phyloP scores from a whole-genome alignment of 306 rosid genomes.

The Aeschynomene evenia region DNA sequence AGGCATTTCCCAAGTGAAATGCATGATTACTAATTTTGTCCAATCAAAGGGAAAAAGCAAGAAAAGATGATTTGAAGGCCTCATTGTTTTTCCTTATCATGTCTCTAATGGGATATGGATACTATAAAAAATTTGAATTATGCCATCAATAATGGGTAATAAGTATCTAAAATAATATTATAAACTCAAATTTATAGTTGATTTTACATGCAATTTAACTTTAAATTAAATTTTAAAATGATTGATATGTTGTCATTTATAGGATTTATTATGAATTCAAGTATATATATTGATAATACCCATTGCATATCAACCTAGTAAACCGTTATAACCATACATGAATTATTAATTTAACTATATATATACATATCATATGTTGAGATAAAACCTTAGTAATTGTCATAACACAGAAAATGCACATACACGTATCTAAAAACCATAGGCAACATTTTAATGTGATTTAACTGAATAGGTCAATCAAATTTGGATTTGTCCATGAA shows the following conservation, averaged over 20 bases:
- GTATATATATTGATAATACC: too few relatives aligned
- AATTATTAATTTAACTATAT: neutral
- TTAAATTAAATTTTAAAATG: too few relatives aligned
- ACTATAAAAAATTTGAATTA: neutral
- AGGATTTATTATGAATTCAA: too few relatives aligned
- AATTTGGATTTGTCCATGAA: neutral
- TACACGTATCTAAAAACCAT: neutral
- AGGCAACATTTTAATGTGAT: neutral
- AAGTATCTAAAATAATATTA: too few relatives aligned
- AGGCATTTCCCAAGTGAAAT: slow-evolving; percentile 3
- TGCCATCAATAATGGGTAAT: slow-evolving; percentile 5
- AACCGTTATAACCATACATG: too few relatives aligned
- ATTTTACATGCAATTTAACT: too few relatives aligned
- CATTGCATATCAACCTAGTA: neutral
- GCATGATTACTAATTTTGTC: slow-evolving; percentile 40
- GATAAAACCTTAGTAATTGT: neutral
- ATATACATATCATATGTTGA: too few relatives aligned
- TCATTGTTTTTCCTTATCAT: neutral
- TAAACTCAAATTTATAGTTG: too few relatives aligned
- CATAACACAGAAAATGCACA: slow-evolving; percentile 11
- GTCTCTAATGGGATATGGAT: slow-evolving; percentile 1
- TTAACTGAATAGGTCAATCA: slow-evolving; percentile 18
- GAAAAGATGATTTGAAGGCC: slow-evolving; percentile 9
- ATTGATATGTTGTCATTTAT: too few relatives aligned
- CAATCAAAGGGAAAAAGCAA: slow-evolving; percentile 38